A percentile compares a stretch with the other conserved stretches of the same genome.
phyloP scores from a whole-genome alignment of 352 stramenopile genomes.

The Phytophthora crassamura region DNA sequence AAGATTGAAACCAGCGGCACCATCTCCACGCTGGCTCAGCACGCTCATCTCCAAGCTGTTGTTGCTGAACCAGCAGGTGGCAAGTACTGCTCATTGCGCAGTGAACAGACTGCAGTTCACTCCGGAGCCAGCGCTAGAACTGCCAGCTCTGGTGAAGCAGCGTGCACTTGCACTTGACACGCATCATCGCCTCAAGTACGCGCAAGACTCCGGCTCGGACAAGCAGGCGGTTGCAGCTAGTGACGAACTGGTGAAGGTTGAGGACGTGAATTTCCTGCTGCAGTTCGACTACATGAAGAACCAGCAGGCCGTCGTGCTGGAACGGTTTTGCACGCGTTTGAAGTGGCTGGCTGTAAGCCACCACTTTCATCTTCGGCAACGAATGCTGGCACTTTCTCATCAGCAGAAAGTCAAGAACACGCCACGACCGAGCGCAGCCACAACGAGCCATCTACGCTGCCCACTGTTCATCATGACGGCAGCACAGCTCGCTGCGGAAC shows the following conservation, averaged over 20 bases:
- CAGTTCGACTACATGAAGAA: slow-evolving; percentile 39
- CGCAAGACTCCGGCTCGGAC: neutral
- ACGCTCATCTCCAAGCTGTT: slow-evolving; percentile 22
- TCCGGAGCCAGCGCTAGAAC: neutral
- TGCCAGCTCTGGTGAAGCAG: slow-evolving; percentile 23
- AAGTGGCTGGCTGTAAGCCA: slow-evolving; percentile 62
- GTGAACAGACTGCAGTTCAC: slow-evolving; percentile 12
- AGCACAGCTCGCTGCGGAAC: slow-evolving; percentile 38
- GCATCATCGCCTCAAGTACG: slow-evolving; percentile 38
- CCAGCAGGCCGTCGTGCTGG: slow-evolving; percentile 32
- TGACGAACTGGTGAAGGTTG: slow-evolving; percentile 11
- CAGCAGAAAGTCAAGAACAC: slow-evolving; percentile 43
- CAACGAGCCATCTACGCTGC: slow-evolving; percentile 39
- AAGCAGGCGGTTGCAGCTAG: neutral
- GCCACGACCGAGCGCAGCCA: slow-evolving; percentile 6
- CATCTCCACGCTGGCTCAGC: slow-evolving; percentile 19
- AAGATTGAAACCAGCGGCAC: neutral
- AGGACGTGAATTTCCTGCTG: slow-evolving; percentile 45
- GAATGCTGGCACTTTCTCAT: slow-evolving; percentile 55
- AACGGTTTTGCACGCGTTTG: slow-evolving; percentile 48
- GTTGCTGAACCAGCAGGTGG: slow-evolving; percentile 20
- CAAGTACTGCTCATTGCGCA: slow-evolving; percentile 19
- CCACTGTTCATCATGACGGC: slow-evolving; percentile 46
- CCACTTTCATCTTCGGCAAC: slow-evolving; percentile 57
- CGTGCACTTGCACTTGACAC: slow-evolving; percentile 26